Evolutionary conservation across 176 grass and related monocot genomes (phyloP), one percentile per base, ranked within the genome.

Genomic region (Oryza meyeriana): DNA sequence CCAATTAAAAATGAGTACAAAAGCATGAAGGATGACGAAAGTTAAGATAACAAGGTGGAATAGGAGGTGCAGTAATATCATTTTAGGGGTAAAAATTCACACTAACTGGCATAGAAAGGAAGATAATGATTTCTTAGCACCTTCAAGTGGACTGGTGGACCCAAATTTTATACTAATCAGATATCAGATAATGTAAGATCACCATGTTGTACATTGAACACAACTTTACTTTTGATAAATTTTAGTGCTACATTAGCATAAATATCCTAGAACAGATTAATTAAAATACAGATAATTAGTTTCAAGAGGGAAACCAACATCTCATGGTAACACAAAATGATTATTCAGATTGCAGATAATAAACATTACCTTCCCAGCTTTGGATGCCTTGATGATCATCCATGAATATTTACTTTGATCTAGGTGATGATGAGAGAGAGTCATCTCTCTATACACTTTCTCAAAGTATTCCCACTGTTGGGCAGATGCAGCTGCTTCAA

Each of bases 391-490:
- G 75, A 94, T 57, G 65, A 94, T 66, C 36, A 91, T 84, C 84
- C 90, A 83, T 64, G 81, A 81, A 83, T 91, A 78, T 87, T 94
- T 98, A 13, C 47, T 89, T 87, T 92, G 92, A 85, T 94, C 90
- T 71, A 94, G 71, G 69, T 86, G 74, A 67, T 83, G 79, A 72
- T 83, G 90, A 86, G 82, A 83, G 7, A 98, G 83, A 70, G 52
- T 48, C 95, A 98, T 94, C 78, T 94, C 88, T 88, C 84, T 94
- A 40, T 98, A 98, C 18, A 98, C 90, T 87, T 92, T 91, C 78
- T 98, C 95, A 29, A 98, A 98, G 77, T 94, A 98, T 69, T 98
- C 95, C 95, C 95, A 98, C 84, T 98, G 95, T 68, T 92, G 86
- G 4, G 89, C 84, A 84, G 88, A 90, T 57, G 92, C 88, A 80